Conservation (phyloP, 768 basidiomycete species). For the Tricholoma bakamatsutake region DNA sequence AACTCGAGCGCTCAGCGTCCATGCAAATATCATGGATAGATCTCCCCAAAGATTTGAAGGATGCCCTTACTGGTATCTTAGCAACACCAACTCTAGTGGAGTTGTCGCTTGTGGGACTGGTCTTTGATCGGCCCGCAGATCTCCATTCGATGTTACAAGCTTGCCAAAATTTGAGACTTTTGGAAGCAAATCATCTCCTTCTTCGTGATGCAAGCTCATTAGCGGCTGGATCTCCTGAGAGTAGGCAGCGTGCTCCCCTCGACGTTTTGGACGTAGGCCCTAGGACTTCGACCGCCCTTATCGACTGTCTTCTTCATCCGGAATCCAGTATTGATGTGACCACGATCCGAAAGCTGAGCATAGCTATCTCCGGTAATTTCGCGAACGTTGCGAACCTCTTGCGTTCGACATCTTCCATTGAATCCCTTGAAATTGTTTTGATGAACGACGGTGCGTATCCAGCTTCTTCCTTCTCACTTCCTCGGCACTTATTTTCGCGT, state of each 20-base stretch:
- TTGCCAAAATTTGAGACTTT: conserved; percentile 14
- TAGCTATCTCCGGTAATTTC: conserved; percentile 23
- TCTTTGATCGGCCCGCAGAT: conserved; percentile 11
- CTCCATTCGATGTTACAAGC: conserved; percentile 12
- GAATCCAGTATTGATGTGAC: conserved; percentile 13
- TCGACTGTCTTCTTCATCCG: conserved; percentile 19
- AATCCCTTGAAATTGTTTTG: conserved; percentile 18
- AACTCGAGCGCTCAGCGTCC: conserved; percentile 17
- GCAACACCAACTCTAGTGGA: conserved; percentile 15
- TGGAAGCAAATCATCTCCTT: conserved; percentile 18
- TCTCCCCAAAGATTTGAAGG: conserved; percentile 10
- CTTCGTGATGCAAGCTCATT: conserved; percentile 1
- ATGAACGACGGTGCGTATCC: conserved; percentile 19
- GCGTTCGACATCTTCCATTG: conserved; percentile 15
- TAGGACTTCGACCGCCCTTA: conserved; percentile 19
- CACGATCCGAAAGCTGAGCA: conserved; percentile 17
- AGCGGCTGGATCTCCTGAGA: not conserved
- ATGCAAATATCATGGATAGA: conserved; percentile 17
- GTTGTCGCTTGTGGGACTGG: conserved; percentile 16
- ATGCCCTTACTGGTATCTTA: conserved; percentile 14
- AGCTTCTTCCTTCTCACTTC: not conserved
- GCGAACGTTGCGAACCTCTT: conserved; percentile 19
- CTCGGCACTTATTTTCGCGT: not conserved
- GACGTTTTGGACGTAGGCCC: conserved; percentile 21
- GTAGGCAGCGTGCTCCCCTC: conserved; percentile 9